Evolutionary conservation across 2,329 filamentous ascomycete genomes (phyloP).

Genomic region (Colletotrichum sp.): DNA sequence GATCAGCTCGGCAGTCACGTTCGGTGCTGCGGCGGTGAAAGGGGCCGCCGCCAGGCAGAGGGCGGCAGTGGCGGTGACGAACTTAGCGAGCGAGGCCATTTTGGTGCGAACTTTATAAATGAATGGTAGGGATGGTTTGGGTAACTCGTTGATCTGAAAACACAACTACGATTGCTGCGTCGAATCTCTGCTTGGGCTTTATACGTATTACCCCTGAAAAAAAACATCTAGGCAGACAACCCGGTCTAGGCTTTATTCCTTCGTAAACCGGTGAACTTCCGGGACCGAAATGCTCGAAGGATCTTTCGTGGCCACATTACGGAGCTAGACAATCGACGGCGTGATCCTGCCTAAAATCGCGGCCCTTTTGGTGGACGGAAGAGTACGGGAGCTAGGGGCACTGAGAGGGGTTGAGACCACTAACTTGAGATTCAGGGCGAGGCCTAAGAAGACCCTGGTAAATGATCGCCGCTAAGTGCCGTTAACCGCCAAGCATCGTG

Average conservation of each 20-base stretch:
- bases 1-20: background rate
- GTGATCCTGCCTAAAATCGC: background rate
- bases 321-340: background rate
- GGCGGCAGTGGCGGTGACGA: background rate
- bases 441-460: background rate
- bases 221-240: background rate
- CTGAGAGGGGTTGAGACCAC: background rate
- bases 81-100: background rate
- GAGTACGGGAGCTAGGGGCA: background rate
- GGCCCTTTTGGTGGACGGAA: background rate
- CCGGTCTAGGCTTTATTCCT: background rate
- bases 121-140: background rate
- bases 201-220: background rate
- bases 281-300: background rate
- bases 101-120: background rate
- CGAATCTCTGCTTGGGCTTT: background rate
- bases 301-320: background rate
- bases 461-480: background rate
- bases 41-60: background rate
- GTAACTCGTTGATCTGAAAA: background rate
- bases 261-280: background rate
- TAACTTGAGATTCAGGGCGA: background rate
- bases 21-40: background rate
- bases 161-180: background rate
- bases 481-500: background rate